Percentiles rank a stretch among this genome's conserved stretches.
phyloP scores from a whole-genome alignment of 495 filamentous ascomycete genomes.

The Xylaria longipes region DNA sequence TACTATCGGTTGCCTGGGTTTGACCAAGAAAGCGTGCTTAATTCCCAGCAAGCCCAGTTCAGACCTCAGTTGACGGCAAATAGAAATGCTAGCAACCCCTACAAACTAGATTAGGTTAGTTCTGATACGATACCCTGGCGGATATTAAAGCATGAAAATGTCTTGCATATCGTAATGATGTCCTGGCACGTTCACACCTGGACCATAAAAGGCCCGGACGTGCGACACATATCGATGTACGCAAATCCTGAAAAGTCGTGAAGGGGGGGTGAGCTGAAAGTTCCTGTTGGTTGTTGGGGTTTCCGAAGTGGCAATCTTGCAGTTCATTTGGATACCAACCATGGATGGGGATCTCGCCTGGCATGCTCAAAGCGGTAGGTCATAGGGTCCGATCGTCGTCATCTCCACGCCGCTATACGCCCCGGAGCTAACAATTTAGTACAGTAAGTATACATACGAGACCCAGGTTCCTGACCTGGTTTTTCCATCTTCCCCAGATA shows the following conservation, averaged over 20 bases:
- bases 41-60: not conserved
- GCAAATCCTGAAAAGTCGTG: not conserved
- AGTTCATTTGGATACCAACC: not conserved
- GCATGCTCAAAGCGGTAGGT: conserved; percentile 23
- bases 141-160: conserved; percentile 2
- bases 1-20: not conserved
- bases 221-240: not conserved
- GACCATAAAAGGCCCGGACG: not conserved
- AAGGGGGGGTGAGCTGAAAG: conserved; percentile 6
- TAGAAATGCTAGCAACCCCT: not conserved
- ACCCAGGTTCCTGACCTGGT: conserved; percentile 1
- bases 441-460: too few relatives aligned
- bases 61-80: not conserved
- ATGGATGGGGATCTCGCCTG: conserved; percentile 5
- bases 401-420: conserved; percentile 4
- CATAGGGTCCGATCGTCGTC: conserved; percentile 13
- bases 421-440: conserved; percentile 19
- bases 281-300: not conserved
- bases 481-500: conserved; percentile 3
- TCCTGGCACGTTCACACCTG: not conserved
- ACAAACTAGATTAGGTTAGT: not conserved
- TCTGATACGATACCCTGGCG: not conserved
- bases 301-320: not conserved
- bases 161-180: conserved; percentile 6
- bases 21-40: not conserved